phyloP scores from a whole-genome alignment of 805 yeast genomes.

The Wickerhamomyces bovis region DNA sequence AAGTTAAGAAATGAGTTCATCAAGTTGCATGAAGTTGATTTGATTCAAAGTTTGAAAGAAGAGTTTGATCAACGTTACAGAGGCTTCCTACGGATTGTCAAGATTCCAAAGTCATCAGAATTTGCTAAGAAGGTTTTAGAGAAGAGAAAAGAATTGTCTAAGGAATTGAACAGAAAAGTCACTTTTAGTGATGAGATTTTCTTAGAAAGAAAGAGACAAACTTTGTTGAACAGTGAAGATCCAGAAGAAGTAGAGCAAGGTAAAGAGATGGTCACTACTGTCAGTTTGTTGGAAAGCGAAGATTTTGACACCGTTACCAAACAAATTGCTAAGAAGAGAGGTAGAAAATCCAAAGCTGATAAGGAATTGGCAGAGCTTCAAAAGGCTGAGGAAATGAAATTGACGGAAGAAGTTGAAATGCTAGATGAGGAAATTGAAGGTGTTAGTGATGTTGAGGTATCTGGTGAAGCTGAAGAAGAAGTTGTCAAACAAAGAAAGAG shows the following conservation, averaged over 20 bases:
- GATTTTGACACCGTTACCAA: conserved; percentile 10
- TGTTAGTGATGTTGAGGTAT: neutral
- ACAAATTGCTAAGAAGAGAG: conserved; percentile 6
- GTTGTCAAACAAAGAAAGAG: conserved; percentile 7
- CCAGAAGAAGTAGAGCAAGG: conserved; percentile 46
- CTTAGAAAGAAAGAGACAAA: conserved; percentile 60
- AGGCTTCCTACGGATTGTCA: conserved; percentile 57
- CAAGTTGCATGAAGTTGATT: conserved; percentile 64
- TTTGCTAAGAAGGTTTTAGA: conserved; percentile 44
- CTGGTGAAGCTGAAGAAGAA: conserved; percentile 8
- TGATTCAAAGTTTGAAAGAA: conserved; percentile 60
- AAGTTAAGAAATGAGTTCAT: conserved; percentile 76
- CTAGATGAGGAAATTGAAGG: neutral
- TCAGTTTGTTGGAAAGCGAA: conserved; percentile 41
- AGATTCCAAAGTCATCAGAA: conserved; percentile 45
- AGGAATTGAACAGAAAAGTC: conserved; percentile 43
- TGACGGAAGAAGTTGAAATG: neutral
- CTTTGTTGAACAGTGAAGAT: conserved; percentile 45
- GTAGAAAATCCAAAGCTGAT: conserved; percentile 10
- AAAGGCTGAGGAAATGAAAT: conserved; percentile 21
- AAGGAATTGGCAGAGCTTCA: conserved; percentile 10
- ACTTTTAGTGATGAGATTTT: conserved; percentile 69
- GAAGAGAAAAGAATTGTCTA: conserved; percentile 43
- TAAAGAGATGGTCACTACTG: conserved; percentile 57
- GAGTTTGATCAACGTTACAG: conserved; percentile 81